Evolutionary conservation across 2,329 filamentous ascomycete genomes (phyloP).

Genomic region (Acephala macrosclerotiorum): DNA sequence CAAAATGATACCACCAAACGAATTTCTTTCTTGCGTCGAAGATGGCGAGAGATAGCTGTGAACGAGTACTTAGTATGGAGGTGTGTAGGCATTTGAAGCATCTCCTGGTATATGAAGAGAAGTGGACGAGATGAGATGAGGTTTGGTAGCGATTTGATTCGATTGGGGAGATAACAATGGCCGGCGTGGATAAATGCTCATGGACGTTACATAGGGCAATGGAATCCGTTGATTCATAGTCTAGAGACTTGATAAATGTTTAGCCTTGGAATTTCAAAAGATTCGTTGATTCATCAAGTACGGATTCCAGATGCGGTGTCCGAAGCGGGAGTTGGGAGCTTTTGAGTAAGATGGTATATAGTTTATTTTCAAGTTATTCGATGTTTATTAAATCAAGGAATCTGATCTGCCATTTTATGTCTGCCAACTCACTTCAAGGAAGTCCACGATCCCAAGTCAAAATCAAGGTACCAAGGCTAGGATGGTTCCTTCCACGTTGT

Average conservation of each 20-base stretch:
- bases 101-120: slow-evolving; percentile 7
- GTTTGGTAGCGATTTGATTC: not conserved
- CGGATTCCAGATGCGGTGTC: not conserved
- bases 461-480: slow-evolving; percentile 16
- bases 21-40: slow-evolving; percentile 33
- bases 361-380: not conserved
- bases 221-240: slow-evolving; percentile 28
- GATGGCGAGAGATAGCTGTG: not conserved
- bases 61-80: not conserved
- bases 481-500: slow-evolving; percentile 12
- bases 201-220: slow-evolving; percentile 27
- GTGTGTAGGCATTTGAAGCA: not conserved
- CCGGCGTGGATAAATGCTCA: slow-evolving; percentile 21
- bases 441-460: not conserved
- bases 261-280: slow-evolving; percentile 11
- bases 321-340: not conserved
- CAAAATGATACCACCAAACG: slow-evolving; percentile 32
- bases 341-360: not conserved
- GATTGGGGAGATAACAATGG: slow-evolving; percentile 1
- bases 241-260: slow-evolving; percentile 23
- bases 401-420: not conserved
- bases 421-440: not conserved
- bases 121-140: not conserved
- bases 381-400: not conserved
- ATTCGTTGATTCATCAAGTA: not conserved